phyloP scores from a whole-genome alignment of 345 rosid genomes.

The Arabis alpina region DNA sequence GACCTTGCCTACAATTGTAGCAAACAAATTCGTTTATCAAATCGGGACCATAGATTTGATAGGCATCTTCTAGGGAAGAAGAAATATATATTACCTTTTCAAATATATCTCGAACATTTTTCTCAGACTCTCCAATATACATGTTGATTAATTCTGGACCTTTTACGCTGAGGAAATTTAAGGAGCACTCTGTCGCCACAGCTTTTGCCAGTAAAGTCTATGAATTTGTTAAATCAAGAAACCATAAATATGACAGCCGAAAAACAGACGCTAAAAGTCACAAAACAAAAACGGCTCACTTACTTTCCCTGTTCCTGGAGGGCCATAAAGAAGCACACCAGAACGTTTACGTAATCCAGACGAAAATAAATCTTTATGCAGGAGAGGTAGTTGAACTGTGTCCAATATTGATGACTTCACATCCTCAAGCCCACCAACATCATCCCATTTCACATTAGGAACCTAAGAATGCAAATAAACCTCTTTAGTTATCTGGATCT shows the following conservation, averaged over 20 bases:
- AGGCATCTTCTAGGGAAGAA: not conserved
- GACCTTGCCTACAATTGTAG: constrained; percentile 78
- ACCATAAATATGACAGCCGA: constrained; percentile 13
- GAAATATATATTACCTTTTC: constrained; percentile 62
- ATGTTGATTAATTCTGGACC: constrained; percentile 99
- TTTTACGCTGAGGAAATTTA: constrained; percentile 93
- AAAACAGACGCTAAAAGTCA: constrained; percentile 11
- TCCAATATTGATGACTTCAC: constrained; percentile 92
- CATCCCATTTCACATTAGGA: constrained; percentile 97
- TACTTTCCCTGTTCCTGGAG: constrained; percentile 99
- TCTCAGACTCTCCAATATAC: constrained; percentile 99
- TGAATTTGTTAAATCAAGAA: constrained; percentile 35
- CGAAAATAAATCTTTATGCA: constrained; percentile 93
- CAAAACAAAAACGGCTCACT: constrained; percentile 41
- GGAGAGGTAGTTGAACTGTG: constrained; percentile 95
- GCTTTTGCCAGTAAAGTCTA: constrained; percentile 98
- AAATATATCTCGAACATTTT: constrained; percentile 93
- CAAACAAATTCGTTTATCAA: not conserved
- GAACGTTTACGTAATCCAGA: constrained; percentile 96
- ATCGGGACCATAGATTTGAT: not conserved
- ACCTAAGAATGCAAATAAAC: constrained; percentile 51
- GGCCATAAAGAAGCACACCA: constrained; percentile 97
- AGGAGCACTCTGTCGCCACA: constrained; percentile 97
- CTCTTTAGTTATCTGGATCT: constrained; percentile 7
- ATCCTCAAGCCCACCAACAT: constrained; percentile 97